Evolutionary conservation across 192 early-diverging fungal genomes (phyloP), one percentile per base, ranked within the genome.

Genomic region (Diversispora epigaea): DNA sequence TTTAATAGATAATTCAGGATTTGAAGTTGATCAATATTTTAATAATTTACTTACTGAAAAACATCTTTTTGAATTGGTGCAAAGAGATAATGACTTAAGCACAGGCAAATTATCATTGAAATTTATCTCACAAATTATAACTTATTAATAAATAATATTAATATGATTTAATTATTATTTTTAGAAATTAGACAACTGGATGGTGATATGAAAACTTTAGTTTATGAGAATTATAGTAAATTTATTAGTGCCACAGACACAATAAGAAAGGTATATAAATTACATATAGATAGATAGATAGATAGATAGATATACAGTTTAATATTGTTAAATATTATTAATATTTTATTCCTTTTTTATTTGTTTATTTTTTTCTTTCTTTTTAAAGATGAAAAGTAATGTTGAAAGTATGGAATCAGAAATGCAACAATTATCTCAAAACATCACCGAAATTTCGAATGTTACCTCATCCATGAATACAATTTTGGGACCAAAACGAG

Each of bases 201-300:
- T 78, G 93, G 95, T 11, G 93, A 95, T 54, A 94, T 97, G 92
- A 96, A 99, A 80, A 96, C 97, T 0, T 86, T 99, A 55, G 96
- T 99, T 4, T 99, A 99, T 79, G 94, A 97, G 83, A 99, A 99
- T 86, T 99, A 99, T 78, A 94, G 87, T 87, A 95, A 96, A 85
- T 97, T 99, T 76, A 94, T 97, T 61, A 92, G 89, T 50, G 97
- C 97, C 0, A 94, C 95, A 2, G 94, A 97, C 67, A 95, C 97
- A 1, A 95, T 99, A 58, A 76, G 87, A 66, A 88, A 89, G 80
- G 87, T 89, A 81, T 40, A 68, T 43, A 45, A 71, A 55, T 22
- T 44, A 21, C 3, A 39, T 6, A 76, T 39, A n/a, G 15, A 10
- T 65, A 40, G 39, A 15, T 3, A n/a, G 14, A 21, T 22, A 21